Evolutionary conservation across 768 basidiomycete species (phyloP), one percentile per base, ranked within the genome.

Genomic region (Botryobasidium botryosum): DNA sequence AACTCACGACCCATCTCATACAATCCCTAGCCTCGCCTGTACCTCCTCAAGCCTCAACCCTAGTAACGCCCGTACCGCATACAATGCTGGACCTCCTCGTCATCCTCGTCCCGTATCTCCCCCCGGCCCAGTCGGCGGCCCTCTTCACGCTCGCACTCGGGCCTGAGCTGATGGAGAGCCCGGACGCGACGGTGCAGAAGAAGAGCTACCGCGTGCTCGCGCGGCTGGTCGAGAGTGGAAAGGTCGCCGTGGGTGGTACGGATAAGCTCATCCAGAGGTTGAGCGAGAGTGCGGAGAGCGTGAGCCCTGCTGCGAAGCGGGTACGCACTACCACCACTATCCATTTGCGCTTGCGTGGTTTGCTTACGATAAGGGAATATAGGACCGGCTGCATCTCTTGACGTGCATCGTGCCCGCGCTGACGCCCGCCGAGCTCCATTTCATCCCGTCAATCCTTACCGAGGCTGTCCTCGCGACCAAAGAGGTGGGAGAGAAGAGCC

Each of bases 391-490:
- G 51, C 69, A 68, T 42, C 66, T 97, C 1, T 67, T 96, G 37
- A 59, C 77, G 3, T 64, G 70, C 1, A 68, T 97, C 35, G 66
- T 96, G 25, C 68, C 73, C 6, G 59, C 61, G 20, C 69, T 97
- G 26, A 77, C 85, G 0, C 60, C 77, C 1, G 71, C 74, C 4
- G 69, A 75, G 17, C 62, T 97, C 52, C 83, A 94, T 52, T 62
- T 92, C 40, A 77, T 99, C 40, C 83, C 88, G 1, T 77, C 79
- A 1, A 65, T 97, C 20, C 79, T 97, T 37, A 87, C 92, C 3
- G 94, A 99, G 63, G 85, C 83, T 12, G 83, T 97, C 6, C 64
- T 99, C 23, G 88, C 85, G 1, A 96, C 91, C 10, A 99, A 99
- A 59, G 92, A 99, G 57, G 85, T 90, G 3, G 92, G 92, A 27